Conservation (phyloP, 2,329 filamentous ascomycete genomes). For the Celoporthe dispersa region DNA sequence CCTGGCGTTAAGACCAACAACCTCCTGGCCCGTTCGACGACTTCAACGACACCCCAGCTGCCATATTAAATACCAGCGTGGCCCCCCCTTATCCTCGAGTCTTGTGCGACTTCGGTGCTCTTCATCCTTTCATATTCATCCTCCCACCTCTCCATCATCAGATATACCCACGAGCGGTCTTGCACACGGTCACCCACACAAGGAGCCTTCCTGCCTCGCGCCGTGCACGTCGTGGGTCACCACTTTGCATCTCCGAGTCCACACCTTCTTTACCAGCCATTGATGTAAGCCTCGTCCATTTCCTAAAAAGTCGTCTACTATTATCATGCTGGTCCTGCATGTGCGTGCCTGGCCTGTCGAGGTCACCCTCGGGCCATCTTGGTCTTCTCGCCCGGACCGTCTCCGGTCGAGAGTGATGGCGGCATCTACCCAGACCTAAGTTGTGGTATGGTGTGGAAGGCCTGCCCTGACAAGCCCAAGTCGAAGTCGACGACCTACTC, state of each 20-base stretch:
- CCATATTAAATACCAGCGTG: slow-evolving; percentile 7
- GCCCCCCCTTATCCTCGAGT: neutral
- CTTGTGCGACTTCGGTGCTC: neutral
- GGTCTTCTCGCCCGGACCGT: neutral
- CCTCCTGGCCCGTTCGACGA: neutral
- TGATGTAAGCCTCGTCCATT: neutral
- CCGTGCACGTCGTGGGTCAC: neutral
- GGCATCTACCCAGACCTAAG: neutral
- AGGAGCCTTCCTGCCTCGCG: neutral
- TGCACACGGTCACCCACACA: neutral
- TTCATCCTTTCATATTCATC: neutral
- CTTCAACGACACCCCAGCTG: neutral
- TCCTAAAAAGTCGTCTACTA: neutral
- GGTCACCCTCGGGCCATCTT: neutral
- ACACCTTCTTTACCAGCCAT: neutral
- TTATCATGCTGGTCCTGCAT: neutral
- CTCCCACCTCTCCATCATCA: neutral
- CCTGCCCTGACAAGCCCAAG: neutral
- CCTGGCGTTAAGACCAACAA: neutral
- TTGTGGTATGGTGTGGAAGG: neutral
- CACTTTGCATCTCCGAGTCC: neutral
- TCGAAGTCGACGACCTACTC: neutral
- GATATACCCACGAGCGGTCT: neutral
- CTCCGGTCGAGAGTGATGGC: neutral
- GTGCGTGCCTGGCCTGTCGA: neutral